Base-by-base conservation (phyloP, 1,284 basidiomycete genomes). In the Ceratobasidium sp. region DNA sequence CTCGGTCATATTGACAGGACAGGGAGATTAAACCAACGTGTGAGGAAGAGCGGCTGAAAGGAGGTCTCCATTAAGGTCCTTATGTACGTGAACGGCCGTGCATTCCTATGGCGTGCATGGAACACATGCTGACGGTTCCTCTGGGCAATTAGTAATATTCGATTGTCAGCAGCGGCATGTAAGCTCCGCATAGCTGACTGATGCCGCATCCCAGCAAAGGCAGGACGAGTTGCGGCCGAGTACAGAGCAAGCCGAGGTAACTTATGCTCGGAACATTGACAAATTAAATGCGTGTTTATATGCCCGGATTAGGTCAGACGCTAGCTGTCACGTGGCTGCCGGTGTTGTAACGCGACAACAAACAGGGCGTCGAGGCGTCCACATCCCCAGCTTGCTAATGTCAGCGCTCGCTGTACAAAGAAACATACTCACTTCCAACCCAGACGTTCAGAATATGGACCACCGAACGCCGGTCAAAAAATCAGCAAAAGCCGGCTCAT, bases 1-100 rank as follows among this genome's bases (percentile, higher is more conserved):
- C 71, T 82, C 79, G 23, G 76, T 65, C 80, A 82, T 81, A 71
- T 53, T 53, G 26, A 1, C 12, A 30, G 50, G 12, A 26, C 14
- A 14, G 30, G 23, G 55, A 18, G n/a, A 34, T 30, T 10, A 53
- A 30, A 30, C 28, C 14, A 53, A 30, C n/a, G n/a, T n/a, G n/a
- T n/a, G n/a, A 53, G 30, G 50, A 14, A 10, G 72, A 75, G 59
- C 18, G 32, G 34, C 34, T 58, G 34, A 39, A 36, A 8, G 34
- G 14, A 10, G 9, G 43, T 58, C 55, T n/a, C 55, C 4, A 21
- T 58, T 34, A 18, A 26, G 9, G 32, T 2, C 36, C 26, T 34
- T 41, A 34, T 58, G 32, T 58, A 58, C 21, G 32, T 21, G 3
- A 30, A 26, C 32, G 1, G 21, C 28, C 12, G 55, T 32, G 53